Conservation (phyloP, 2,329 filamentous ascomycete species). For the Stachybotrys echinatus region DNA sequence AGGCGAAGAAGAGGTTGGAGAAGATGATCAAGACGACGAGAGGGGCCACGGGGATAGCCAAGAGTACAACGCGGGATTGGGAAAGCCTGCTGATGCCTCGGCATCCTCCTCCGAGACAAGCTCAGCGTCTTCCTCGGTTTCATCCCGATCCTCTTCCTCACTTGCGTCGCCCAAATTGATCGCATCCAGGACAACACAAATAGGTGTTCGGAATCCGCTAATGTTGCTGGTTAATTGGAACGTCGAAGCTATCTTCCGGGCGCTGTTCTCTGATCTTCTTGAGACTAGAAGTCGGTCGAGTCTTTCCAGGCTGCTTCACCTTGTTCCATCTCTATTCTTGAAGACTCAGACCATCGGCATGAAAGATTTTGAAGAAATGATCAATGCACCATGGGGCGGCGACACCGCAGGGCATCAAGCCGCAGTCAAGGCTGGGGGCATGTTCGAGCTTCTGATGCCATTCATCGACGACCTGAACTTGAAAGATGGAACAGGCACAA, state of each 20-base stretch:
- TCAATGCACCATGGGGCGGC: conserved; percentile 11
- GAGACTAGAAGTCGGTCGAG: background rate
- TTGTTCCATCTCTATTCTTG: background rate
- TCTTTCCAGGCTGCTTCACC: background rate
- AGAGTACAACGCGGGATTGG: no score
- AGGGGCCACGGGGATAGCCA: no score
- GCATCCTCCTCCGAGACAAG: no score
- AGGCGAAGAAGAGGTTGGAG: background rate
- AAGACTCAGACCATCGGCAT: background rate
- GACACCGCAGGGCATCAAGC: conserved; percentile 11
- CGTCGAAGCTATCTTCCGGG: conserved; percentile 7
- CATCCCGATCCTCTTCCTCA: no score
- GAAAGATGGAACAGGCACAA: conserved; percentile 9
- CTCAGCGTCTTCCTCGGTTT: no score
- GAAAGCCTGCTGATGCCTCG: no score
- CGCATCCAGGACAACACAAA: no score
- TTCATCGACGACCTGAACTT: conserved; percentile 9
- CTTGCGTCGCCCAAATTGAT: no score
- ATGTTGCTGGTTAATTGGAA: conserved; percentile 12
- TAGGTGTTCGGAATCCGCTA: conserved; percentile 4
- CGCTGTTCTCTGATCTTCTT: conserved; percentile 6
- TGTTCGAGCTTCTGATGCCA: conserved; percentile 10
- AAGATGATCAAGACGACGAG: background rate
- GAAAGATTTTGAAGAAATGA: conserved; percentile 6
- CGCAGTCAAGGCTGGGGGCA: conserved; percentile 7